These are phyloP conservation scores for Backusella tuberculispora DNA, from an alignment of 192 early-diverging fungal genomes.

Conservation along the genomic window DNA sequence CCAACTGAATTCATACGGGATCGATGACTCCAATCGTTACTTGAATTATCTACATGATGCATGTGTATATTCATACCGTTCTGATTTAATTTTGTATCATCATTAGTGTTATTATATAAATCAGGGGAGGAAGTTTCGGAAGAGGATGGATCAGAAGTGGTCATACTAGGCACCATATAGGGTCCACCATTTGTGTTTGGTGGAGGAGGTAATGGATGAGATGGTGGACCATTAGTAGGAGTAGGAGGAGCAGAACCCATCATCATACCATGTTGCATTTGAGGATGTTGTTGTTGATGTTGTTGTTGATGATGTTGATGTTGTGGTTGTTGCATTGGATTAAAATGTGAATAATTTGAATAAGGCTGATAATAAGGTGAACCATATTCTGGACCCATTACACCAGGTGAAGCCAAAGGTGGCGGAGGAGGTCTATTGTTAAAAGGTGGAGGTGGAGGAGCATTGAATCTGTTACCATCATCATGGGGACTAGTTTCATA, in stretches of 20 bases:
- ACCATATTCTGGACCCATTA: conserved; percentile 28
- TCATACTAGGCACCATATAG: conserved; percentile 47
- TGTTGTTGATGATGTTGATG: not conserved
- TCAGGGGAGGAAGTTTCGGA: conserved; percentile 45
- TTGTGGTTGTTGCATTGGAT: not conserved
- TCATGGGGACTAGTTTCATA: conserved; percentile 20
- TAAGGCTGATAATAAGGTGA: conserved; percentile 23
- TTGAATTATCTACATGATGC: conserved; percentile 9
- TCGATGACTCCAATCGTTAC: conserved; percentile 14
- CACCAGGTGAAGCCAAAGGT: conserved; percentile 15
- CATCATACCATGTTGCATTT: conserved; percentile 22
- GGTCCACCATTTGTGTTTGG: conserved; percentile 27
- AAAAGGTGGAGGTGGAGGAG: conserved; percentile 17
- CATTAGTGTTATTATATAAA: conserved; percentile 35
- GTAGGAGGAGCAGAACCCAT: conserved; percentile 33
- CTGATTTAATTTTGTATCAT: conserved; percentile 18
- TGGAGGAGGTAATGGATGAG: conserved; percentile 16
- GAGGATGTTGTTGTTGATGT: not conserved
- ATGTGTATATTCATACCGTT: conserved; percentile 12
- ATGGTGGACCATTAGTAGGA: conserved; percentile 18
- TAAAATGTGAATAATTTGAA: conserved; percentile 16
- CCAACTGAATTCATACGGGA: conserved; percentile 19
- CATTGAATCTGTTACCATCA: conserved; percentile 19
- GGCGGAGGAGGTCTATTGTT: not conserved
- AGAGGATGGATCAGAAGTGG: conserved; percentile 33